phyloP scores from a whole-genome alignment of 495 filamentous ascomycete genomes.

The Apiosordaria backusii region DNA sequence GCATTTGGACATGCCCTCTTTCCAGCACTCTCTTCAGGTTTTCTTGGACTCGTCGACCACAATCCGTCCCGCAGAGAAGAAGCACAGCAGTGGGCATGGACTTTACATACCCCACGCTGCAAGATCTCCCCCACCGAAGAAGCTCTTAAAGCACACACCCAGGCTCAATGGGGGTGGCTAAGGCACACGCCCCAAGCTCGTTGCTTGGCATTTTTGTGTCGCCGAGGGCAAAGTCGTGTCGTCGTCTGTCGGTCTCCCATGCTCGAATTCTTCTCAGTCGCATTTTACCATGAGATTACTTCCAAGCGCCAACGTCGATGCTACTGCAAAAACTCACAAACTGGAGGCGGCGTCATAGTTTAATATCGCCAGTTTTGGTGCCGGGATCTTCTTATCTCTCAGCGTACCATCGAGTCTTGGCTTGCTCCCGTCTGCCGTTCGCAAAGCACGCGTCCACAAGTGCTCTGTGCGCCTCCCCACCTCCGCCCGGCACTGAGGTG shows the following conservation, averaged over 20 bases:
- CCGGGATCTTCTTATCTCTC: not conserved
- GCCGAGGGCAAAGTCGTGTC: conserved; percentile 1
- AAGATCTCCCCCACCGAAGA: not conserved
- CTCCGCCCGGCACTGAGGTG: not conserved
- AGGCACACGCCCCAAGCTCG: not conserved
- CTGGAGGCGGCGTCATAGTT: not conserved
- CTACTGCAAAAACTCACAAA: not conserved
- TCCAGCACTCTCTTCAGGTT: not conserved
- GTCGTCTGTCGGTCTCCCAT: not conserved
- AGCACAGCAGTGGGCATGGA: not conserved
- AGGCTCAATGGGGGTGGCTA: too few species aligned
- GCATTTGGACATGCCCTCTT: too few species aligned
- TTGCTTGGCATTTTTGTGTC: not conserved
- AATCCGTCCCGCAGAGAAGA: not conserved
- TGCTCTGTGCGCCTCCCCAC: not conserved
- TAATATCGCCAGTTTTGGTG: not conserved
- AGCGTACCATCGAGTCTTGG: not conserved
- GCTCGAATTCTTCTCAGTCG: not conserved
- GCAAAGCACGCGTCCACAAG: not conserved
- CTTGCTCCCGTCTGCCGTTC: not conserved
- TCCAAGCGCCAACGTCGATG: not conserved
- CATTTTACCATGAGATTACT: not conserved
- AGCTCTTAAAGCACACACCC: not conserved
- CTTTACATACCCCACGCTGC: conserved; percentile 20
- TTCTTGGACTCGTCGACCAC: too few species aligned